Evolutionary conservation across 192 early-diverging fungal species (phyloP).

Genomic region (Coemansia asiatica): DNA sequence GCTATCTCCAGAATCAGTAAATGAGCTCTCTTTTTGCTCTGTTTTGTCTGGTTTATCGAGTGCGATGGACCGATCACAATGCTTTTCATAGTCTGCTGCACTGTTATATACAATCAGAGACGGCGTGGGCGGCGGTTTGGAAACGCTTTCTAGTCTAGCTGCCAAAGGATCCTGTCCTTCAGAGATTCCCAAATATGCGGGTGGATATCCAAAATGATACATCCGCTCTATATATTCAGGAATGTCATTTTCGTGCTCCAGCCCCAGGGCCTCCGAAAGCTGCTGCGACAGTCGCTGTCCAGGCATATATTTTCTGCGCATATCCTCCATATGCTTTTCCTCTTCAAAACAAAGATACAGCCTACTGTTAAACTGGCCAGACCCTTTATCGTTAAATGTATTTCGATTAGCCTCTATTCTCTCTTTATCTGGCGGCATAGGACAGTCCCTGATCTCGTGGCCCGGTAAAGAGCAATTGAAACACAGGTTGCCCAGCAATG

Average conservation of each 20-base stretch:
- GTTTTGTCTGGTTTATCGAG: neutral
- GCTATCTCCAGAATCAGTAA: slow-evolving; percentile 4
- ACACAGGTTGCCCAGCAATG: slow-evolving; percentile 38
- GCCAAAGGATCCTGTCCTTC: slow-evolving; percentile 35
- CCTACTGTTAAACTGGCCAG: slow-evolving; percentile 29
- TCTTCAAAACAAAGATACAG: slow-evolving; percentile 37
- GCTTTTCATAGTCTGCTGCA: slow-evolving; percentile 20
- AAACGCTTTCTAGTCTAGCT: neutral
- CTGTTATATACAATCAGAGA: slow-evolving; percentile 29
- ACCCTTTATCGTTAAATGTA: slow-evolving; percentile 28
- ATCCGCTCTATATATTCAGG: slow-evolving; percentile 42
- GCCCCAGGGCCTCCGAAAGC: slow-evolving; percentile 32
- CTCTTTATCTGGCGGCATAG: slow-evolving; percentile 27
- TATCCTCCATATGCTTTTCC: slow-evolving; percentile 23
- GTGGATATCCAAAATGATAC: slow-evolving; percentile 41
- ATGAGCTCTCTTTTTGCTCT: neutral
- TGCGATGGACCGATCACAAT: neutral
- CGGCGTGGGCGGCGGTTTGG: slow-evolving; percentile 17
- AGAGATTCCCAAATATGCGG: slow-evolving; percentile 36
- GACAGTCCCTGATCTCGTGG: slow-evolving; percentile 42
- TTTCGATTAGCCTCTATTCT: slow-evolving; percentile 32
- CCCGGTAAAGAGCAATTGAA: slow-evolving; percentile 50
- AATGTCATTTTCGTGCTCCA: slow-evolving; percentile 22
- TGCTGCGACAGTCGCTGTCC: slow-evolving; percentile 38
- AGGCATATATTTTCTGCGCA: slow-evolving; percentile 33